Evolutionary conservation across 2,329 filamentous ascomycete genomes (phyloP), one percentile per base, ranked within the genome.

Genomic region (Colletotrichum kahawae): DNA sequence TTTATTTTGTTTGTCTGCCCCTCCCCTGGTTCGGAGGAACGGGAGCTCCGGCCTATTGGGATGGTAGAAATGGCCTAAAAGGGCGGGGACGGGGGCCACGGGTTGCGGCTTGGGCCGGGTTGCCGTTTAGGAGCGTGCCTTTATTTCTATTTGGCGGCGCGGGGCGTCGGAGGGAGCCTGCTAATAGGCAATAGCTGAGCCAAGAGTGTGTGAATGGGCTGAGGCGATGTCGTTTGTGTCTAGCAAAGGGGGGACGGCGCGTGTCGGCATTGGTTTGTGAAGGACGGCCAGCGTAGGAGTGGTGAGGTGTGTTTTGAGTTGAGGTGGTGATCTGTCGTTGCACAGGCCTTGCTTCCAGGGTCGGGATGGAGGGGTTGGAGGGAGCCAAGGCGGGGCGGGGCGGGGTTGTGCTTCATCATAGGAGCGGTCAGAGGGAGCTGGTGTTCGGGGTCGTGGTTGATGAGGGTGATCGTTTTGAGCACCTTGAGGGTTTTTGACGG

Each of bases 91-190:
- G 67, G 67, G 56, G 72, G 69, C 48, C 56, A 65, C 59, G 62
- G 73, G 56, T 31, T 56, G 74, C 76, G 76, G 74, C 63, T 70
- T 67, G 66, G 67, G 67, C 74, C 76, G 74, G 69, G 34, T 71
- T 27, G 33, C 63, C 63, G 36, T 27, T 66, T 31, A 29, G 36
- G 62, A 51, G 27, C 21, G 36, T 34, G 34, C 43, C 5, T 43
- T 29, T 14, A 27, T 4, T 29, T 8, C 33, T 14, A 2, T 34
- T 1, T 2, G 56, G 31, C 16, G 56, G 29, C 56, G 43, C 43
- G 43, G 43, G 43, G n/a, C n/a, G 43, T 51, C 12, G n/a, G 43
- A 51, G 43, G 43, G n/a, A 51, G n/a, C 43, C n/a, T 51, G n/a
- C 38, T 48, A 12, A 7, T 4, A 13, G 43, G 43, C n/a, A 21